These are phyloP conservation scores for Trebouxia sp. DNA, from an alignment of 139 green algal species.

Conservation along the genomic window DNA sequence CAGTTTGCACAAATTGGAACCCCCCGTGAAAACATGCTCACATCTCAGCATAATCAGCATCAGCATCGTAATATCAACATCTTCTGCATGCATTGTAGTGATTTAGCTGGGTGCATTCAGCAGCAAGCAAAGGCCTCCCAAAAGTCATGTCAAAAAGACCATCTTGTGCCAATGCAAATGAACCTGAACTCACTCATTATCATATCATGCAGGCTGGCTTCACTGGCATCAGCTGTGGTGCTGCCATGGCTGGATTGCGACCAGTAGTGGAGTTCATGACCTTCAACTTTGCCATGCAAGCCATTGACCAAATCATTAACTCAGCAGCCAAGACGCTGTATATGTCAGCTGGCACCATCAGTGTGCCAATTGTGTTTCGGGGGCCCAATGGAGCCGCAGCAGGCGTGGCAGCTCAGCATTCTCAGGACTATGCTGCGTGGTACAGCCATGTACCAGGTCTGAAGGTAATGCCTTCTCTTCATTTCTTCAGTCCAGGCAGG, in stretches of 20 bases:
- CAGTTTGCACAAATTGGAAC: no score
- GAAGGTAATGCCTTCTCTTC: no score
- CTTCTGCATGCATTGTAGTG: no score
- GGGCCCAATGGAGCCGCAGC: constrained; percentile 96
- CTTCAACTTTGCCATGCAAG: constrained; percentile 99
- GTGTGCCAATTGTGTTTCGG: constrained; percentile 96
- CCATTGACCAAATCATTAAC: constrained; percentile 99
- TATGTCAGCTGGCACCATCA: constrained; percentile 97
- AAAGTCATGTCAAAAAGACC: no score
- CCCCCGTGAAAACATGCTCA: no score
- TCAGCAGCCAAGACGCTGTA: constrained; percentile 97
- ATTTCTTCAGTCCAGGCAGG: no score
- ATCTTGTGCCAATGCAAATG: no score
- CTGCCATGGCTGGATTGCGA: constrained; percentile 88
- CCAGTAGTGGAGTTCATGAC: constrained; percentile 99
- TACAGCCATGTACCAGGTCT: constrained; percentile 92
- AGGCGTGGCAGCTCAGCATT: constrained; percentile 97
- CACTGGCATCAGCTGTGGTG: constrained; percentile 92
- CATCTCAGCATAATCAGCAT: no score
- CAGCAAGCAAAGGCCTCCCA: no score
- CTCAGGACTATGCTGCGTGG: constrained; percentile 98
- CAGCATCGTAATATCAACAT: no score
- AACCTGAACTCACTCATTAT: no score
- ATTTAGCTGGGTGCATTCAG: no score
- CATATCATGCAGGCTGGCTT: constrained; percentile 84